Evolutionary conservation across 2,329 filamentous ascomycete species (phyloP), one percentile per base, ranked within the genome.

Genomic region (Penicillium sumatraense): DNA sequence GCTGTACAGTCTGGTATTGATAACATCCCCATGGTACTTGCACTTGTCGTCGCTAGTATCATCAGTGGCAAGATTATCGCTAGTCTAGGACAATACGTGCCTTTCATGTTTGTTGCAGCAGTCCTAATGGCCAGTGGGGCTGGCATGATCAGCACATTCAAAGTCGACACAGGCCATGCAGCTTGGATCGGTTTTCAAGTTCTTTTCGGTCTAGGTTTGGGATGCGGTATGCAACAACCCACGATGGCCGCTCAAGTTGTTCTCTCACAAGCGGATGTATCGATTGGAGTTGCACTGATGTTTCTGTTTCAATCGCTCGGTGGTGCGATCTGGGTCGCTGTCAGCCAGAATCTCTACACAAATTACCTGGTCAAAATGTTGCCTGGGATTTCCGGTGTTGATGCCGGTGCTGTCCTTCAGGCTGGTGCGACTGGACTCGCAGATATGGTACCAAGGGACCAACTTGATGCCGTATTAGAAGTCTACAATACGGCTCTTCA

Each of bases 1-100:
- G 77, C 79, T 5, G 71, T 78, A 33, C 72, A 78, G 38, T 80
- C 77, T 5, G 79, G 78, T 10, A 78, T 81, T 42, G 74, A 74
- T 49, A 72, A 68, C 45, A 61, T 77, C 5, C 75, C 76, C 8
- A 65, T 76, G 65, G 68, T 78, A 18, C 56, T 78, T 2, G 58
- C 71, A 0, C 54, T 73, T 3, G 70, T 75, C 42, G 62, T 78
- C 9, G 66, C 67, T 4, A 68, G 70, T 26, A 67, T 77, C 3
- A 21, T 70, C 6, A 61, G 66, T 1, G 76, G 75, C 2, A 60
- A 54, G 5, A 52, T 59, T 5, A 70, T 75, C 11, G 71, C 72
- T 3, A 61, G 63, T 10, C 62, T 74, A 18, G 68, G 75, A 29
- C 73, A 76, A 52, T 79, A 78, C 57, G 70, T 72, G 1, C 76